These are phyloP conservation scores for Boletellus emodensis DNA, from an alignment of 768 basidiomycete genomes.

Conservation along the genomic window DNA sequence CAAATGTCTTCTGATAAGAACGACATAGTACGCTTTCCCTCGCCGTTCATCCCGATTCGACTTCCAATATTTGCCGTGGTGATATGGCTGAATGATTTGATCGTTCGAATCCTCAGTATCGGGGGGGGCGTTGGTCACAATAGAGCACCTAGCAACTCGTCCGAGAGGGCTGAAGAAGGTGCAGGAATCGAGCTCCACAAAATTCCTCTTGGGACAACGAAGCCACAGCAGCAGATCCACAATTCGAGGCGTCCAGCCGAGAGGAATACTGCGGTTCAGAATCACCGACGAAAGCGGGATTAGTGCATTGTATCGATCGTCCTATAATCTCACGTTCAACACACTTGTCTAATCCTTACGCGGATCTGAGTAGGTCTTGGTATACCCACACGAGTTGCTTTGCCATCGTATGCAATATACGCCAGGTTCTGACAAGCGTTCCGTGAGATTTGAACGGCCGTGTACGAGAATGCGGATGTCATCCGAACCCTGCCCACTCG, in stretches of 20 bases:
- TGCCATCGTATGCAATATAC: slow-evolving; percentile 8
- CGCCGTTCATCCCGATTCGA: slow-evolving; percentile 76
- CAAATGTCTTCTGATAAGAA: slow-evolving; percentile 31
- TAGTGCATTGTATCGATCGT: slow-evolving; percentile 21
- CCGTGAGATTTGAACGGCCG: neutral
- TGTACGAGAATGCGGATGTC: slow-evolving; percentile 2
- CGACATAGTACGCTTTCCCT: slow-evolving; percentile 57
- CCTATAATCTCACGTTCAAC: slow-evolving; percentile 10
- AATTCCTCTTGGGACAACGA: slow-evolving; percentile 7
- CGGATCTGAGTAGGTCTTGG: slow-evolving; percentile 2
- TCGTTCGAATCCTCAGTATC: slow-evolving; percentile 61
- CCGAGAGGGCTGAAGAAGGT: slow-evolving; percentile 63
- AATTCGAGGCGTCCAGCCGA: slow-evolving; percentile 8
- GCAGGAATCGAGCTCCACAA: slow-evolving; percentile 31
- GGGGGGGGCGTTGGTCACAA: slow-evolving; percentile 36
- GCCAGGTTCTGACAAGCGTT: neutral
- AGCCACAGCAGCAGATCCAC: slow-evolving; percentile 7
- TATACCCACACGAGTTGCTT: slow-evolving; percentile 13
- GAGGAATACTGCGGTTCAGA: slow-evolving; percentile 18
- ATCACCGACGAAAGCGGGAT: slow-evolving; percentile 44
- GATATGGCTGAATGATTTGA: slow-evolving; percentile 67
- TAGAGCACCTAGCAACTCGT: slow-evolving; percentile 42
- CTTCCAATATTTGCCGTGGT: slow-evolving; percentile 72
- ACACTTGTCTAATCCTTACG: slow-evolving; percentile 13
- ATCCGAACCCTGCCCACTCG: slow-evolving; percentile 89